These are phyloP conservation scores for Parascedosporium putredinis DNA, from an alignment of 2,329 filamentous ascomycete genomes.

Conservation along the genomic window DNA sequence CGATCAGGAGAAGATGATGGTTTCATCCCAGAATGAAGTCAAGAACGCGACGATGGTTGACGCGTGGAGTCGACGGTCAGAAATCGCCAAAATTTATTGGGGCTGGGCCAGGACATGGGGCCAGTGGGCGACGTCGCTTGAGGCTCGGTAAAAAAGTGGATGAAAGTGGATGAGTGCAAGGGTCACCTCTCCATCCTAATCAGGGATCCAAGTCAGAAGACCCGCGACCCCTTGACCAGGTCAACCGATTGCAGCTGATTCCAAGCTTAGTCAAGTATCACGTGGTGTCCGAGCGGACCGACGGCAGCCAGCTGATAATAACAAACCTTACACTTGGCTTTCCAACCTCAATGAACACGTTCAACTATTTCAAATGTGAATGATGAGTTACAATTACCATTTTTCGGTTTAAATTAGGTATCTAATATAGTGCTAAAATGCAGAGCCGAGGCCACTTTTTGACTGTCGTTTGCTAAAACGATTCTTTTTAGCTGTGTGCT, in stretches of 20 bases:
- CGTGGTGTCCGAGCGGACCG: no score
- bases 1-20: slow-evolving; percentile 1
- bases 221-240: no score
- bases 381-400: no score
- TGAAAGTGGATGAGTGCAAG: background rate
- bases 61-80: background rate
- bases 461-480: slow-evolving; percentile 88
- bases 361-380: no score
- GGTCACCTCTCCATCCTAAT: no score
- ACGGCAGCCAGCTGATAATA: no score
- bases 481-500: slow-evolving; percentile 43
- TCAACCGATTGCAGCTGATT: no score
- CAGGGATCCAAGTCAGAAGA: no score
- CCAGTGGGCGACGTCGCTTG: slow-evolving; percentile 2
- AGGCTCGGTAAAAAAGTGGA: slow-evolving; percentile 7
- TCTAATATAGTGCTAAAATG: slow-evolving; percentile 47
- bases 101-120: slow-evolving; percentile 6
- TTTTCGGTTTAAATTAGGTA: background rate
- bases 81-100: slow-evolving; percentile 2
- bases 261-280: no score
- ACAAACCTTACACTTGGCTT: no score
- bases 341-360: no score
- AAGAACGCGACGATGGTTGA: slow-evolving; percentile 1
- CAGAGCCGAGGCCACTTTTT: slow-evolving; percentile 84
- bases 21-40: slow-evolving; percentile 6